Evolutionary conservation across 768 basidiomycete genomes (phyloP).

Genomic region (Multifurca ochricompacta): DNA sequence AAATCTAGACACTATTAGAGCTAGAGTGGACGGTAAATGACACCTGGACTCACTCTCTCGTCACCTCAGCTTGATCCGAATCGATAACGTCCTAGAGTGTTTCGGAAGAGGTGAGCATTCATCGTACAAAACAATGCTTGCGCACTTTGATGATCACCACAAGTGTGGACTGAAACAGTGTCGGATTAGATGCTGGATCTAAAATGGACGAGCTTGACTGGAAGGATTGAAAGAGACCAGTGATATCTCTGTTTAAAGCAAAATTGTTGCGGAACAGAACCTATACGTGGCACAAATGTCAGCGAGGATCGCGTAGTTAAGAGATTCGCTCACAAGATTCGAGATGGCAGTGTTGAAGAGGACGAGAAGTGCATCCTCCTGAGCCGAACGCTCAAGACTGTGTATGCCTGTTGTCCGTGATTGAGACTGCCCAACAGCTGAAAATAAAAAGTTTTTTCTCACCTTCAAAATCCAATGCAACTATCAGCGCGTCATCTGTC

Average conservation of each 20-base stretch:
- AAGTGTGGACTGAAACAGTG: conserved; percentile 50
- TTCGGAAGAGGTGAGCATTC: not conserved
- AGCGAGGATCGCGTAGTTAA: conserved; percentile 24
- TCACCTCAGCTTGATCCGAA: conserved; percentile 49
- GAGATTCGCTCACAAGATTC: conserved; percentile 57
- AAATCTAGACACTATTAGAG: conserved; percentile 32
- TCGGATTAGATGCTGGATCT: conserved; percentile 50
- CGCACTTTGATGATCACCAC: conserved; percentile 55
- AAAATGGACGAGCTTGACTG: conserved; percentile 48
- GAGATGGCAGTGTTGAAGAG: no score
- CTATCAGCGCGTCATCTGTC: conserved; percentile 40
- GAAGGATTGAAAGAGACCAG: conserved; percentile 53
- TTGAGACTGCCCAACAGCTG: not conserved
- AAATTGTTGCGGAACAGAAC: no score
- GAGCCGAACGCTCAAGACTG: conserved; percentile 53
- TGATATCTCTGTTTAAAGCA: conserved; percentile 49
- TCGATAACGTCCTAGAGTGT: conserved; percentile 57
- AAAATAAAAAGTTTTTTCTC: not conserved
- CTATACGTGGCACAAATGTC: conserved; percentile 41
- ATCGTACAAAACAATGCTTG: not conserved
- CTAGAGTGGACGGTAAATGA: not conserved
- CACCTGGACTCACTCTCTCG: conserved; percentile 39
- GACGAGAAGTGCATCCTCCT: no score
- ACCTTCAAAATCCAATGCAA: conserved; percentile 61
- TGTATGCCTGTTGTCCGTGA: conserved; percentile 38